These are phyloP conservation scores for Discostella pseudostelligera DNA, from an alignment of 108 stramenopile genomes.

Conservation along the genomic window DNA sequence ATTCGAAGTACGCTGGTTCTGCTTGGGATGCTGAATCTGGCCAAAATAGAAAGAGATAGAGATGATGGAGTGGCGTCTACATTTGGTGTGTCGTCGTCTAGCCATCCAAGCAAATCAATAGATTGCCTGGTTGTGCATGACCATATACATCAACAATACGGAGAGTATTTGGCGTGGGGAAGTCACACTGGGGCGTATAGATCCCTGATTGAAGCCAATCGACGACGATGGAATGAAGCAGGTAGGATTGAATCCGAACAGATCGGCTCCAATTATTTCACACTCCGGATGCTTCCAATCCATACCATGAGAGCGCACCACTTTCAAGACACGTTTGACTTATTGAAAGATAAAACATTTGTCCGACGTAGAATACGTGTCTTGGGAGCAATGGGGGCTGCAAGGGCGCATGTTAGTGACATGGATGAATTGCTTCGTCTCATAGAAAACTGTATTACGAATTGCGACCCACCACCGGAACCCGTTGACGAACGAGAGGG, in stretches of 20 bases:
- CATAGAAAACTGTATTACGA: constrained; percentile 25
- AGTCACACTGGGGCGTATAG: constrained; percentile 11
- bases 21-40: constrained; percentile 45
- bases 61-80: constrained; percentile 24
- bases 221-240: constrained; percentile 42
- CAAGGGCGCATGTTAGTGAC: constrained; percentile 42
- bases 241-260: constrained; percentile 19
- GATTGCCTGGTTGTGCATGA: constrained; percentile 46
- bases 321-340: constrained; percentile 39
- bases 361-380: constrained; percentile 34
- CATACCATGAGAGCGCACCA: constrained; percentile 39
- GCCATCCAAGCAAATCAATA: constrained; percentile 21
- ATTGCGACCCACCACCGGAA: constrained; percentile 12
- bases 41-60: constrained; percentile 35
- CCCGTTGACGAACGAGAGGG: constrained; percentile 43
- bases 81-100: not conserved
- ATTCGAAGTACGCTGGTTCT: constrained; percentile 49
- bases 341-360: constrained; percentile 51
- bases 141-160: constrained; percentile 53
- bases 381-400: constrained; percentile 36
- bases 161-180: constrained; percentile 42
- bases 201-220: constrained; percentile 25
- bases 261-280: constrained; percentile 33
- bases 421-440: constrained; percentile 45
- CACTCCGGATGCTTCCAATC: constrained; percentile 44